Evolutionary conservation across 23 red algal genomes (phyloP).

Genomic region (Porphyridium purpureum): DNA sequence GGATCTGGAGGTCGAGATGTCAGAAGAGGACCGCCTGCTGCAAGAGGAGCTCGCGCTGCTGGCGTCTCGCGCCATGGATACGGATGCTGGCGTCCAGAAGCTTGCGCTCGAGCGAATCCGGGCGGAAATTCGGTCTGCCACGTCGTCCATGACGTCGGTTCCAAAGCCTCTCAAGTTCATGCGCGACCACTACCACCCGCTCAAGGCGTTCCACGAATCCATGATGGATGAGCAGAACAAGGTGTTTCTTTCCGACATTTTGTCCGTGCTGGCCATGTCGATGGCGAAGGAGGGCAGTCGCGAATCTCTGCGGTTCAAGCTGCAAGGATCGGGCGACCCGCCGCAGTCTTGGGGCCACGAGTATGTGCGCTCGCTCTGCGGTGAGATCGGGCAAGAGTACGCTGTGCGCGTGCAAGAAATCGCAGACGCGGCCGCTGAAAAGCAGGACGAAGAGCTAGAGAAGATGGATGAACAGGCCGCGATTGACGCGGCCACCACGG

Average conservation of each 20-base stretch:
- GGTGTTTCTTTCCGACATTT: conserved; percentile 49
- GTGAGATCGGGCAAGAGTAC: conserved; percentile 76
- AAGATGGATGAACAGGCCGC: background rate
- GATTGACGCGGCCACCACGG: background rate
- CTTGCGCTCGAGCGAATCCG: conserved; percentile 65
- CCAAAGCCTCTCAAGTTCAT: conserved; percentile 98
- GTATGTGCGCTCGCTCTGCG: conserved; percentile 77
- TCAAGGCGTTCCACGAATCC: conserved; percentile 34
- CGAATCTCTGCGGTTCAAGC: conserved; percentile 71
- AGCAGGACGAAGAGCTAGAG: conserved; percentile 1
- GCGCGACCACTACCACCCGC: conserved; percentile 53
- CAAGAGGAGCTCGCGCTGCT: conserved; percentile 90
- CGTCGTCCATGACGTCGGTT: conserved; percentile 96
- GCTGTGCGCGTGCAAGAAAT: conserved; percentile 6
- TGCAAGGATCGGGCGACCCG: conserved; percentile 32
- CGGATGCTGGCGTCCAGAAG: conserved; percentile 47
- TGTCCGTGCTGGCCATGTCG: conserved; percentile 95
- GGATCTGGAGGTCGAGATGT: conserved; percentile 45
- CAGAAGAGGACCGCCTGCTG: conserved; percentile 68
- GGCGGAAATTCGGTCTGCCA: conserved; percentile 77
- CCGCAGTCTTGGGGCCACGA: conserved; percentile 88
- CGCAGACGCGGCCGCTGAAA: conserved; percentile 9
- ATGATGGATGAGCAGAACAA: conserved; percentile 17
- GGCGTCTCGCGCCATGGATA: conserved; percentile 48
- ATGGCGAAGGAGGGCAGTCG: conserved; percentile 56